Conservation (phyloP, 768 basidiomycete genomes). For the Tylopilus sp. region DNA sequence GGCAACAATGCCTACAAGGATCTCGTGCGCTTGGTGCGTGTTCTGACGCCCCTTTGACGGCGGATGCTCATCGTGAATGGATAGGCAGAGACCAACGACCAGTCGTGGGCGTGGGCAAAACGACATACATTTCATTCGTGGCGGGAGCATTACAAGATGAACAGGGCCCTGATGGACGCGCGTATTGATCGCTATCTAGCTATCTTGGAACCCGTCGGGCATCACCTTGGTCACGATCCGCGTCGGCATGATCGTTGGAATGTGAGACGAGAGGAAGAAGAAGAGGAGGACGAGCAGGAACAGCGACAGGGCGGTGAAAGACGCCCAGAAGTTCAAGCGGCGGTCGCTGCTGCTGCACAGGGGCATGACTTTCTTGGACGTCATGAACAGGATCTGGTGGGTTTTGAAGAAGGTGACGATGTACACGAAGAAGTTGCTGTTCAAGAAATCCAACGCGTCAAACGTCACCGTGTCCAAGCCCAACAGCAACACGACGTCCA, state of each 20-base stretch:
- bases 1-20: slow-evolving; percentile 47
- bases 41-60: neutral
- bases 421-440: neutral
- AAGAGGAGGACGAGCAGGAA: neutral
- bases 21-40: slow-evolving; percentile 48
- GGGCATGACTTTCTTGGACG: neutral
- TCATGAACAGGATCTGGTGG: neutral
- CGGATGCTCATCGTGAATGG: neutral
- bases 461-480: slow-evolving; percentile 14
- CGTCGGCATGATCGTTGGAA: slow-evolving; percentile 16
- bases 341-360: neutral
- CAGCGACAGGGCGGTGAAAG: neutral
- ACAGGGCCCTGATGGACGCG: slow-evolving; percentile 39
- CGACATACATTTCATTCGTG: slow-evolving; percentile 58
- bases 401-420: neutral
- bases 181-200: slow-evolving; percentile 34
- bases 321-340: neutral
- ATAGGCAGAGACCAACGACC: slow-evolving; percentile 32
- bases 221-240: slow-evolving; percentile 22
- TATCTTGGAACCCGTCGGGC: slow-evolving; percentile 8
- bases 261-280: neutral
- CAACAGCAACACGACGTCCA: neutral
- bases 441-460: slow-evolving; percentile 4
- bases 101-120: slow-evolving; percentile 36
- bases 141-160: slow-evolving; percentile 56